phyloP scores from a whole-genome alignment of 192 early-diverging fungal genomes.

The Coemansia sp. region DNA sequence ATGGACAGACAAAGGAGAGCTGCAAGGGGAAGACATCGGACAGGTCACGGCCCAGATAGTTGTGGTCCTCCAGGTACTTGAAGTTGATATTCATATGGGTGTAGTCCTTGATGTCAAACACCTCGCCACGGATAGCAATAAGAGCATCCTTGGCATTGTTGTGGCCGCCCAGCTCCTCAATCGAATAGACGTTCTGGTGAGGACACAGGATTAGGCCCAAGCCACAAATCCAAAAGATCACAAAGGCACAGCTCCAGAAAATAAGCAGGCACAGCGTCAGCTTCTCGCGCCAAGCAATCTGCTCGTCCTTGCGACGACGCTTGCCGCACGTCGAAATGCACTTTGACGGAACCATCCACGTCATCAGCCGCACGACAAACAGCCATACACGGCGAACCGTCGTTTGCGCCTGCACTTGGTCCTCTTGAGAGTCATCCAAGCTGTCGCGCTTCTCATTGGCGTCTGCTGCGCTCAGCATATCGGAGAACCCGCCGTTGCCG shows the following conservation, averaged over 20 bases:
- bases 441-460: constrained; percentile 24
- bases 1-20: constrained; percentile 58
- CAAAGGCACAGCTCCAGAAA: constrained; percentile 69
- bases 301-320: constrained; percentile 61
- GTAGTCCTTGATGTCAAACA: constrained; percentile 75
- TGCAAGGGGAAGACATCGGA: constrained; percentile 69
- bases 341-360: constrained; percentile 68
- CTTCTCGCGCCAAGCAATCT: constrained; percentile 97
- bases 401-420: constrained; percentile 39
- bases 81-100: constrained; percentile 53
- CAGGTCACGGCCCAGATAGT: constrained; percentile 66
- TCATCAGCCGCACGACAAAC: constrained; percentile 60
- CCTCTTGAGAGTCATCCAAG: not conserved
- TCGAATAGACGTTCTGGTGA: constrained; percentile 68
- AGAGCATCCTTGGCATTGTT: constrained; percentile 59
- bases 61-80: constrained; percentile 48
- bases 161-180: constrained; percentile 61
- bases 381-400: constrained; percentile 49
- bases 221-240: constrained; percentile 82
- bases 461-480: constrained; percentile 33
- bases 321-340: constrained; percentile 61
- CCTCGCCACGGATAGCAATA: constrained; percentile 73
- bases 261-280: constrained; percentile 87
- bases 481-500: constrained; percentile 23
- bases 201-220: constrained; percentile 75